Base-by-base conservation (phyloP, 163 green algal species). In the Volvox carteri region DNA sequence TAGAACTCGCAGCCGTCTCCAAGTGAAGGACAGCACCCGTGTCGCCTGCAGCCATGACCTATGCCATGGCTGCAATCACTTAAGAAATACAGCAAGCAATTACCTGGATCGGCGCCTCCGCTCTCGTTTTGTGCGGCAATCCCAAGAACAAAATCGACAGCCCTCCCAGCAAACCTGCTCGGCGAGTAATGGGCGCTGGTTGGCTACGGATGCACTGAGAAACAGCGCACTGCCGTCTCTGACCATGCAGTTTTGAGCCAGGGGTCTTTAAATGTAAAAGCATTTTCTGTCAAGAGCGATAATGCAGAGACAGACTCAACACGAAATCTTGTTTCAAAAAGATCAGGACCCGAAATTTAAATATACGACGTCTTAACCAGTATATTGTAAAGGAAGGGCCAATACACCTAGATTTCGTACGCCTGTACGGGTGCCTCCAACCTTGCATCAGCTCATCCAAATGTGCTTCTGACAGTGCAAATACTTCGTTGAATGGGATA, bases 91-190 rank as follows among this genome's bases (percentile, higher is more conserved):
- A 56, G 12, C 8, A 4, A 50, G 44, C 58, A 46, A 12, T 42
- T 33, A 86, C 62, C 62, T 78, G 54, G 54, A 11, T 28, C 6
- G 7, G 54, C 41, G 21, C 42, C 6, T 48, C 54, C 28, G 78
- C 81, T 1, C 21, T 11, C 18, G 48, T 11, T 23, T 8, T 41
- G 1, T 18, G 35, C 23, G 81, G 48, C 0, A 79, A 12, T 48
- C 81, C 65, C 18, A 72, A 12, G 30, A 87, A 77, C 0, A 87
- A 11, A 19, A 60, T 80, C 33, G 81, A 42, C 1, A 87, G 37
- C 44, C 81, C 46, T 16, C 81, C 65, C 8, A 87, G 30, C 19
- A 87, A 42, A 1, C 39, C 65, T 11, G 37, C 79, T 14, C 79
- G 60, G 3, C 79, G 79, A 35, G 42, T 86, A 11, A 78, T 33